Base-by-base conservation (phyloP, 768 basidiomycete species). In the Neoboletus magnificus region DNA sequence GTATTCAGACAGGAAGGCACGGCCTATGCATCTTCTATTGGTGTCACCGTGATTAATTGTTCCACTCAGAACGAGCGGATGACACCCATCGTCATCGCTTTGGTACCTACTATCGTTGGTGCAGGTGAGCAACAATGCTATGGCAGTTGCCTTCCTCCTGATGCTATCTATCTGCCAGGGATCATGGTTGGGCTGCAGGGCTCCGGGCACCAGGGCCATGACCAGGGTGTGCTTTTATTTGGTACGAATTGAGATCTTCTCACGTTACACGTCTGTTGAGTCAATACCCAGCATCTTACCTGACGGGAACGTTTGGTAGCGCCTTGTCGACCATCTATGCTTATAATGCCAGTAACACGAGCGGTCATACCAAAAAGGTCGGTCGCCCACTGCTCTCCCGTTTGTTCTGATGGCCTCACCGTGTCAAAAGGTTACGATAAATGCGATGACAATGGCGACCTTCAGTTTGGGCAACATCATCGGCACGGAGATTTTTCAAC, bases 351-450 rank as follows among this genome's bases (percentile, higher is more conserved):
- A 80, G 79, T 50, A 85, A 87, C 65, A 85, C 80, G 0, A 78
- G 78, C 33, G 83, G 83, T 0, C 81, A 84, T 49, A 86, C 84
- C 7, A 86, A 87, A 74, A 87, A 86, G 73, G 75, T 73, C 42
- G 7, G 33, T 37, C 36, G 22, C 15, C 11, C 2, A 15, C 10
- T n/a, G 27, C 5, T 50, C 51, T 35, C 18, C 8, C 39, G 39
- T 27, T 35, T 40, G 44, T 36, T 48, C 36, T n/a, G 41, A 29
- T 27, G 42, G 51, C 30, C 52, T 39, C 5, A 20, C 29, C 45
- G 27, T 25, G 27, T 29, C 54, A 71, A 48, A 52, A 66, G 71
- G 79, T 81, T 56, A 85, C 84, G 2, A 77, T 85, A 59, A 85
- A 85, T 52, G 79, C 82, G 5, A 74, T 84, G 76, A 85, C 82